Evolutionary conservation across 108 stramenopile species (phyloP).

Genomic region (Conticribra weissflogii): DNA sequence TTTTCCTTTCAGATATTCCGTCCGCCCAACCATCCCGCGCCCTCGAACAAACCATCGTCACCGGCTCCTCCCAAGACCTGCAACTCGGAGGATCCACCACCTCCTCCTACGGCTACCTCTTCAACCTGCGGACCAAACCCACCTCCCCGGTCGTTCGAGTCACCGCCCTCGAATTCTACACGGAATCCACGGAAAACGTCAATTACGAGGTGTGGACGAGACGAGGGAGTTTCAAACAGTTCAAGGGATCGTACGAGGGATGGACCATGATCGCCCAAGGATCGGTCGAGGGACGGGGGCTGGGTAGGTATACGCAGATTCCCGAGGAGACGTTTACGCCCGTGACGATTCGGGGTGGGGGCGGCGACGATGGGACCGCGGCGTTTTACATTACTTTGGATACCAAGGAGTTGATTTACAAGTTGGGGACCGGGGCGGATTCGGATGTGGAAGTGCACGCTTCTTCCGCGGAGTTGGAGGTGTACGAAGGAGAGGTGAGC

Average conservation of each 20-base stretch:
- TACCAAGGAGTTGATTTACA: slow-evolving; percentile 12
- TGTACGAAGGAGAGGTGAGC: slow-evolving; percentile 24
- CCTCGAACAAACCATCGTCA: slow-evolving; percentile 18
- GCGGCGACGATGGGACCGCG: slow-evolving; percentile 18
- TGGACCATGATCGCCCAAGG: slow-evolving; percentile 27
- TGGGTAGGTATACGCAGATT: slow-evolving; percentile 23
- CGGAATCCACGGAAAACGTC: slow-evolving; percentile 14
- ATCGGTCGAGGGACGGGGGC: slow-evolving; percentile 9
- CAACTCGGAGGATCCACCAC: slow-evolving; percentile 26
- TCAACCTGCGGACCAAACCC: slow-evolving; percentile 26
- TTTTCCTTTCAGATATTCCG: slow-evolving; percentile 3
- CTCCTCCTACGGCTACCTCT: slow-evolving; percentile 32
- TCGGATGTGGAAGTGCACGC: slow-evolving; percentile 10
- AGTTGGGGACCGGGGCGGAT: background rate
- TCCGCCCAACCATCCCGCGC: slow-evolving; percentile 17
- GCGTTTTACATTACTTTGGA: slow-evolving; percentile 27
- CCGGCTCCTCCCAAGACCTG: slow-evolving; percentile 26
- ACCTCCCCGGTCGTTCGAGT: slow-evolving; percentile 12
- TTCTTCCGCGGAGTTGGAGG: slow-evolving; percentile 15
- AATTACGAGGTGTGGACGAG: slow-evolving; percentile 12
- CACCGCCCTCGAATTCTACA: slow-evolving; percentile 28
- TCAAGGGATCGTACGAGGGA: slow-evolving; percentile 19
- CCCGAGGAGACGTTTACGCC: slow-evolving; percentile 24
- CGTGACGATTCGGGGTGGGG: slow-evolving; percentile 23
- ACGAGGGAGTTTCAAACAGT: slow-evolving; percentile 12